phyloP scores from a whole-genome alignment of 164 flowering plant species.

The Santalum album region DNA sequence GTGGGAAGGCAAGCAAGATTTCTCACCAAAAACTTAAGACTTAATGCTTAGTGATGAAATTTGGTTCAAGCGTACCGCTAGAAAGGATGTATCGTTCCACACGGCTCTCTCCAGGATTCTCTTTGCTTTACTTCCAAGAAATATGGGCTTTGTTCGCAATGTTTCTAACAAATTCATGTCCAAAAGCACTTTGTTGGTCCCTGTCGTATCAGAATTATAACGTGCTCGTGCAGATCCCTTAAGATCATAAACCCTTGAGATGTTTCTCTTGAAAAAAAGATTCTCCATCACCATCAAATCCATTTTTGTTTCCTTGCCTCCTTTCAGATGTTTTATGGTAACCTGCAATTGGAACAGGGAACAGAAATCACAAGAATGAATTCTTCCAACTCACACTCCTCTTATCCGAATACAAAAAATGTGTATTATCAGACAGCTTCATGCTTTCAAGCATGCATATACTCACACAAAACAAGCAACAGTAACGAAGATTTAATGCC shows the following conservation, averaged over 20 bases:
- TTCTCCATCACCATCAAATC: slow-evolving; percentile 93
- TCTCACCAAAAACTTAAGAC: too few species aligned
- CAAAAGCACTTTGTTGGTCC: slow-evolving; percentile 52
- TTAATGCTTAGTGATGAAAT: not conserved
- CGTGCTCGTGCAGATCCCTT: slow-evolving; percentile 75
- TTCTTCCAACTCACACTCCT: too few species aligned
- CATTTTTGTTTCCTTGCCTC: slow-evolving; percentile 68
- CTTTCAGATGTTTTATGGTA: slow-evolving; percentile 46
- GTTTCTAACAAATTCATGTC: slow-evolving; percentile 69
- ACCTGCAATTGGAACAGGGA: slow-evolving; percentile 32
- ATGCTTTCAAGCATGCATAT: not conserved
- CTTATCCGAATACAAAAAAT: too few species aligned
- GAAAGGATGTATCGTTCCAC: slow-evolving; percentile 78
- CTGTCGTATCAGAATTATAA: slow-evolving; percentile 61
- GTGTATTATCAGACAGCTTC: too few species aligned
- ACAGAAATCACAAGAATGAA: not conserved
- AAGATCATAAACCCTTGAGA: slow-evolving; percentile 68
- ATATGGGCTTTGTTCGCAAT: slow-evolving; percentile 59
- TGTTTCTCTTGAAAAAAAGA: slow-evolving; percentile 52
- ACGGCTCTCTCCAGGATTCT: slow-evolving; percentile 68
- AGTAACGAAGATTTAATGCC: slow-evolving; percentile 1
- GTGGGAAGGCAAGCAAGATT: too few species aligned
- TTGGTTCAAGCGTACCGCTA: slow-evolving; percentile 43
- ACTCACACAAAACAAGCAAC: not conserved
- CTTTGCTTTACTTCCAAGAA: slow-evolving; percentile 77